Conservation (phyloP, 441 rosid genomes). For the Metrosideros polymorpha region DNA sequence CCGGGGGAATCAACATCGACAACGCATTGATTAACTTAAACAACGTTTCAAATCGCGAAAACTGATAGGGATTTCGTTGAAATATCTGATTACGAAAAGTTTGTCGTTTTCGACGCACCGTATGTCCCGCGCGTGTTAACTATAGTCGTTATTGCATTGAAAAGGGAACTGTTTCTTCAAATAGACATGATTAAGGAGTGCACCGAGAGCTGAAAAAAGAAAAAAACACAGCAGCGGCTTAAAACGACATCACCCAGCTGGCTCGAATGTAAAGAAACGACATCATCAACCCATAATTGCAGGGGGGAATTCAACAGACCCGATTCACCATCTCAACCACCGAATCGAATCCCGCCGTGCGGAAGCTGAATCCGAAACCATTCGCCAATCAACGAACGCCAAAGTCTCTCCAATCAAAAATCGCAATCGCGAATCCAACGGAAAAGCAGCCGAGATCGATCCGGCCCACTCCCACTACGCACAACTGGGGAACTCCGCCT, state of each 20-base stretch:
- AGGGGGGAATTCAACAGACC: background rate
- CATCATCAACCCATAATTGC: background rate
- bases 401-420: background rate
- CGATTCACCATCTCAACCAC: background rate
- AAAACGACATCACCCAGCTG: background rate
- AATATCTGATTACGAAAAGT: background rate
- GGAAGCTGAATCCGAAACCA: background rate
- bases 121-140: background rate
- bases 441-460: background rate
- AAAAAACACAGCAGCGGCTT: background rate
- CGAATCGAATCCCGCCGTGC: background rate
- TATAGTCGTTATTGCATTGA: background rate
- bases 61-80: background rate
- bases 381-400: background rate
- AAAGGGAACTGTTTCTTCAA: background rate
- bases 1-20: background rate
- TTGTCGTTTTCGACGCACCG: background rate
- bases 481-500: conserved; percentile 44
- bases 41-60: background rate
- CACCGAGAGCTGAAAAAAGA: background rate
- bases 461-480: background rate
- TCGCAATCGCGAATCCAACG: background rate
- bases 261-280: background rate
- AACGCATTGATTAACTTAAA: background rate
- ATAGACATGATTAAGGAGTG: background rate